A percentile compares a stretch with the other conserved stretches of the same genome.
phyloP scores from a whole-genome alignment of 768 basidiomycete genomes.

The Suillus discolor region DNA sequence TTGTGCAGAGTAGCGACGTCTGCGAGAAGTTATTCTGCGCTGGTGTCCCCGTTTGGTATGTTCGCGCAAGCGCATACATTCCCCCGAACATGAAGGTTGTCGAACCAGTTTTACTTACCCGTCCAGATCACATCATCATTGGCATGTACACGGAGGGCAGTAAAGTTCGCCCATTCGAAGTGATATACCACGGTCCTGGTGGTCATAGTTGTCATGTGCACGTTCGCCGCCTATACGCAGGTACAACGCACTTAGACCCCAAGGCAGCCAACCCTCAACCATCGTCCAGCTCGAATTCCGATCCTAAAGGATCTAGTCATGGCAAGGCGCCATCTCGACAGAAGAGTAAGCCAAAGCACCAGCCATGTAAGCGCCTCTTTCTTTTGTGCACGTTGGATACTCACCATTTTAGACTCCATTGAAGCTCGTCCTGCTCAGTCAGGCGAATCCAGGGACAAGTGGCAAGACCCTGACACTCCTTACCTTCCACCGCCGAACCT shows the following conservation, averaged over 20 bases:
- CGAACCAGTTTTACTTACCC: background rate
- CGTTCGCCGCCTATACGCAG: background rate
- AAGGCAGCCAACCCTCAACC: background rate
- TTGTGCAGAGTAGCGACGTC: background rate
- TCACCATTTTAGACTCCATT: background rate
- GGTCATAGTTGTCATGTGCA: background rate
- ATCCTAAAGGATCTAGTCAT: background rate
- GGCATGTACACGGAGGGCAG: background rate
- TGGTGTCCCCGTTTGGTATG: slow-evolving; percentile 3
- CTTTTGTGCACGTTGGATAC: background rate
- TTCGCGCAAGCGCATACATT: background rate
- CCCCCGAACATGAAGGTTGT: background rate
- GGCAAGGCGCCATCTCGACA: slow-evolving; percentile 5
- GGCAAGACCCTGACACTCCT: background rate
- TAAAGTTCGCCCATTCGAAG: background rate
- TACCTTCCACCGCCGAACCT: background rate
- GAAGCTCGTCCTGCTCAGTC: background rate
- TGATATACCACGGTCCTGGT: background rate
- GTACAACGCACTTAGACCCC: background rate
- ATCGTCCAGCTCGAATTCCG: background rate
- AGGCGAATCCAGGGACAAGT: background rate
- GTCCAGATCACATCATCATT: slow-evolving; percentile 2
- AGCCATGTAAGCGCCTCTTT: background rate
- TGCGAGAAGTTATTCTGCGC: background rate
- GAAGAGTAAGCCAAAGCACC: background rate